Base-by-base conservation (phyloP, 192 early-diverging fungal genomes). In the Linnemannia zychae region DNA sequence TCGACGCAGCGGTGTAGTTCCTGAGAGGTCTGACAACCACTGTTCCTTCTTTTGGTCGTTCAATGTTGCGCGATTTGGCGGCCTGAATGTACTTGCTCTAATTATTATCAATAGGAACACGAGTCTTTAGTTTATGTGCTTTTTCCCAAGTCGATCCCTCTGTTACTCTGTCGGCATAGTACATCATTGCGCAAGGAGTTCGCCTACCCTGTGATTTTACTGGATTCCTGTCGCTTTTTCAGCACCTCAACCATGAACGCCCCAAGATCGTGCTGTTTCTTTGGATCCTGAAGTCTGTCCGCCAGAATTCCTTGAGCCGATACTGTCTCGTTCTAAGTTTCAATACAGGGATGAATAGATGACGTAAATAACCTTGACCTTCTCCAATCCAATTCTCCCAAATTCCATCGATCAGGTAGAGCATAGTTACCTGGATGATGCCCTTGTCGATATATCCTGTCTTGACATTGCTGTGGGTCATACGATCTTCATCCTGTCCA, bases 381-480 rank as follows among this genome's bases (percentile, higher is more conserved):
- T 87, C 70, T 33, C 79, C 75, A 5, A 86, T 88, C 40, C 73
- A 65, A 63, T 67, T 78, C 22, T 22, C n/a, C 20, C 13, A 5
- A 33, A 4, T 68, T 7, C 47, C 16, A 3, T 20, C 5, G 38
- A 52, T 46, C 57, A 38, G 16, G n/a, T 7, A 34, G 6, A 16
- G 40, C 2, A 13, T n/a, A 46, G 0, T 48, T 79, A 78, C 79
- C 72, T 76, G 86, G 4, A 81, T 87, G 11, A 87, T 82, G 48
- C 77, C 86, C 34, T 79, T 88, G 72, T 94, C 93, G 1, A 91
- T 89, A 72, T 90, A 93, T 15, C 94, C 94, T 72, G 92, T 89
- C 13, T 94, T 91, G 63, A 95, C 92, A 57, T 91, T 92, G 57
- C 82, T 87, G 73, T 92, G 91, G 22, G 88, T 93, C 79, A 94